A percentile compares a stretch with the other conserved stretches of the same genome.
Evolutionary conservation across 768 basidiomycete species (phyloP).

Genomic region (Pleurotus tuoliensis): DNA sequence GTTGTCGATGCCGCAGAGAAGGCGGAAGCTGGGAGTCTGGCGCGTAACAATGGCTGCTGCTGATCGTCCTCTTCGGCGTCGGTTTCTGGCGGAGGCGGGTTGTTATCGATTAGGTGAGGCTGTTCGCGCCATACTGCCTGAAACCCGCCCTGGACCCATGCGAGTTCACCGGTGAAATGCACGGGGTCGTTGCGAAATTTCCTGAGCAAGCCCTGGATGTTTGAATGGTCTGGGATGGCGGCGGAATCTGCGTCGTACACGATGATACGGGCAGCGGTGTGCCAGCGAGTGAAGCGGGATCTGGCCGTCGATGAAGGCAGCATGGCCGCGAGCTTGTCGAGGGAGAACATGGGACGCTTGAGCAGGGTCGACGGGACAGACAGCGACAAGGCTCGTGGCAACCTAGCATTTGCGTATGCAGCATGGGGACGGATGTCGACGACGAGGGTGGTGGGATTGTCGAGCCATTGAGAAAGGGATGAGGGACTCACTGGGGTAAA

Average conservation of each 20-base stretch:
- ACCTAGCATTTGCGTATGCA: slow-evolving; percentile 59
- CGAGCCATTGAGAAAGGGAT: slow-evolving; percentile 26
- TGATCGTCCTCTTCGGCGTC: slow-evolving; percentile 47
- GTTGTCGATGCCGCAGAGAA: slow-evolving; percentile 54
- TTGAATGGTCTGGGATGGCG: slow-evolving; percentile 56
- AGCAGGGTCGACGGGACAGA: slow-evolving; percentile 93
- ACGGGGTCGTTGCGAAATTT: slow-evolving; percentile 58
- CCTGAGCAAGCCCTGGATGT: slow-evolving; percentile 67
- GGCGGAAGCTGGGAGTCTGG: slow-evolving; percentile 61
- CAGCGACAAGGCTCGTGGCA: slow-evolving; percentile 73
- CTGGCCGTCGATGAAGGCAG: slow-evolving; percentile 62
- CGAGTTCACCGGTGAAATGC: slow-evolving; percentile 51
- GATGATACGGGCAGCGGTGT: slow-evolving; percentile 57
- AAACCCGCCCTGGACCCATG: slow-evolving; percentile 84
- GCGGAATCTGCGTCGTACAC: slow-evolving; percentile 83
- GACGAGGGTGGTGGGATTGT: slow-evolving; percentile 48
- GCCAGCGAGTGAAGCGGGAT: slow-evolving; percentile 57
- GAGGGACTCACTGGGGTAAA: slow-evolving; percentile 22
- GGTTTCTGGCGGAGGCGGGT: slow-evolving; percentile 43
- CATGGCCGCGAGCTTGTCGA: slow-evolving; percentile 75
- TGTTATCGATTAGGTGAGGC: slow-evolving; percentile 48
- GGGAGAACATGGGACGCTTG: slow-evolving; percentile 83
- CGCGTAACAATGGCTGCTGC: slow-evolving; percentile 38
- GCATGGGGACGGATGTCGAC: slow-evolving; percentile 89
- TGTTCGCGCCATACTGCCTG: slow-evolving; percentile 58